Base-by-base conservation (phyloP, 805 yeast species). In the Candida sanyiensis region DNA sequence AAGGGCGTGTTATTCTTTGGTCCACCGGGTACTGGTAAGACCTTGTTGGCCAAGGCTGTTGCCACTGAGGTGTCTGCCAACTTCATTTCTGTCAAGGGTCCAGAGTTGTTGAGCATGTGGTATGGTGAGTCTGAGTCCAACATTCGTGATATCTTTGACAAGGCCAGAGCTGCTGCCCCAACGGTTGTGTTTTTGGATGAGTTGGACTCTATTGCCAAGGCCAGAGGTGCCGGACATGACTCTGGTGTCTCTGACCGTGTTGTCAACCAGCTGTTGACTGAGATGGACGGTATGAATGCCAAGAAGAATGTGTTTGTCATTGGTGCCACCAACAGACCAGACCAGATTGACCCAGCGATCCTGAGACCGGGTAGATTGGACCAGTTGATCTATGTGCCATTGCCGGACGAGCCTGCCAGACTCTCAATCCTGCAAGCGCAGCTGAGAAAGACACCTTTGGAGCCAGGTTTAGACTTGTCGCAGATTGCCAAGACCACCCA, bases 21-120 rank as follows among this genome's bases (percentile, higher is more conserved):
- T 54, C 99, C 99, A 38, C 99, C 99, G 45, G 99, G 99, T 84
- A 93, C 97, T 45, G 98, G 98, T 88, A 93, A 93, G 71, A 93
- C 99, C 4, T 70, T 93, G 59, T 74, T 93, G 57, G 98, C 98
- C 33, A 93, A 93, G 69, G 99, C 99, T 39, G 97, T 93, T 53
- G 99, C 99, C 35, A 93, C 97, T 35, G 98, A 93, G 65, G 97
- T 93, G 27, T 85, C 96, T 46, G 99, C 98, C 25, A 93, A 93
- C 66, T 93, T 93, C 69, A 93, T 93, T 51, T 84, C 96, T 35
- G 97, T 90, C 39, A 88, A 88, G 69, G 97, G 97, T 52, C 97
- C 97, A 26, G 97, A 88, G 69, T 73, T 90, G 62, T 77, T 90
- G 62, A 85, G 95, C 66, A 90, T 90, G 97, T 90, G 96, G 95